Percentiles rank a stretch among this genome's conserved stretches.
Evolutionary conservation across 106 monocot species (phyloP).

Genomic region (Iris macrosiphon): DNA sequence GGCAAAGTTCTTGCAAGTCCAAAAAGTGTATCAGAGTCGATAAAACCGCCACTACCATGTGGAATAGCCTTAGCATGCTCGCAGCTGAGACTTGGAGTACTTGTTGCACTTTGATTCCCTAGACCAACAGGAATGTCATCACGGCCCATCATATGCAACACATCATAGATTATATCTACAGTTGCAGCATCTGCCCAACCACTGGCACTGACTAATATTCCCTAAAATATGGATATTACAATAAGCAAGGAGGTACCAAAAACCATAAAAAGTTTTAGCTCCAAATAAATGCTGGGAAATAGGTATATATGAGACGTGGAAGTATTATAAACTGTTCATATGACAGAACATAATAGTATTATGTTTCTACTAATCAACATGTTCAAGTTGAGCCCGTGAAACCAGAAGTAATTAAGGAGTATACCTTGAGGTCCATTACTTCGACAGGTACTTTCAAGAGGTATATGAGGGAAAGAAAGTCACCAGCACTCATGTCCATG

Average conservation of each 20-base stretch:
- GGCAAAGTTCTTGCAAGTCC: constrained; percentile 73
- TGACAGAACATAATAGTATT: too few relatives aligned
- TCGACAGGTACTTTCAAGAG: constrained; percentile 72
- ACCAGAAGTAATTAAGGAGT: neutral
- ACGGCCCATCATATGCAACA: constrained; percentile 96
- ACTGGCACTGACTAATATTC: constrained; percentile 66
- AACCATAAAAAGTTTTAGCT: neutral
- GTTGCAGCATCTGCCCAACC: constrained; percentile 93
- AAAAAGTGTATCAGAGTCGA: constrained; percentile 89
- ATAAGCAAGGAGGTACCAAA: neutral
- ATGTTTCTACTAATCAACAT: too few relatives aligned
- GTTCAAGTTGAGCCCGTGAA: neutral
- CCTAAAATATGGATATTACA: constrained; percentile 28
- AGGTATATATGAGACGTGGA: too few relatives aligned
- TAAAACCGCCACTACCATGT: constrained; percentile 67
- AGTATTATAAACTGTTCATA: too few relatives aligned
- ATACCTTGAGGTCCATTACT: constrained; percentile 70
- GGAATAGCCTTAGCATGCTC: constrained; percentile 62
- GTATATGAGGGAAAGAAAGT: constrained; percentile 79
- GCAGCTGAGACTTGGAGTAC: constrained; percentile 48
- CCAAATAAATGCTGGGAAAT: neutral
- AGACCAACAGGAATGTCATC: constrained; percentile 91
- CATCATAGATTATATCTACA: constrained; percentile 79
- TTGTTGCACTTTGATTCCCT: constrained; percentile 48
- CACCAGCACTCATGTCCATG: constrained; percentile 97